phyloP scores from a whole-genome alignment of 2,329 filamentous ascomycete species.

The Alternaria brassicicola region DNA sequence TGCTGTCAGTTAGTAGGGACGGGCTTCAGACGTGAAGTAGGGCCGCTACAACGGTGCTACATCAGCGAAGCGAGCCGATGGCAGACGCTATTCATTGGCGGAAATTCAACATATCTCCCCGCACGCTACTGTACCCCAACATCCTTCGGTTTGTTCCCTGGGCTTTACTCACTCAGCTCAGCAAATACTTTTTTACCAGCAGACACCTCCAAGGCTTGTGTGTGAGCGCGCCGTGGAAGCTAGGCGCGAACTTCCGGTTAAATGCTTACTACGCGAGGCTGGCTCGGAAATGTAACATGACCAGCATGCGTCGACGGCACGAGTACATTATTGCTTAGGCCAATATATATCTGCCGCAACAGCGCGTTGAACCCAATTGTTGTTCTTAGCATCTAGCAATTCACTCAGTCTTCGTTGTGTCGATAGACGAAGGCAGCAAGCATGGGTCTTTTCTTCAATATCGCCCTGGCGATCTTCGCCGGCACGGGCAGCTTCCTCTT shows the following conservation, averaged over 20 bases:
- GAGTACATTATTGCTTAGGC: constrained; percentile 9
- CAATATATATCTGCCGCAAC: constrained; percentile 14
- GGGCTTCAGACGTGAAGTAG: not conserved
- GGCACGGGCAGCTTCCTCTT: constrained; percentile 50
- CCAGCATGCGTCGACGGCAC: constrained; percentile 14
- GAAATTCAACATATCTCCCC: constrained; percentile 27
- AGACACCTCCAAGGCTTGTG: not conserved
- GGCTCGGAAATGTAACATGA: constrained; percentile 12
- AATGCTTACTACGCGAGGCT: constrained; percentile 17
- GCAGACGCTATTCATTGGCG: constrained; percentile 26
- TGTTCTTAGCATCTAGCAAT: not conserved
- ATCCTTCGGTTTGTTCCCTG: constrained; percentile 19
- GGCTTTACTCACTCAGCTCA: constrained; percentile 19
- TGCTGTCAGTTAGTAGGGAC: not conserved
- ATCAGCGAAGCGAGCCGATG: constrained; percentile 2
- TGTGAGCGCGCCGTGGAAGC: constrained; percentile 21
- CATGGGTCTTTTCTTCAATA: constrained; percentile 54
- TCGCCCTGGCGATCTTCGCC: constrained; percentile 52
- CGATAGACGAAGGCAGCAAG: constrained; percentile 1
- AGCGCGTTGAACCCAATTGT: not conserved
- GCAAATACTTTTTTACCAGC: constrained; percentile 12
- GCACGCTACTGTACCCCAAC: constrained; percentile 28
- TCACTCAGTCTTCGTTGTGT: not conserved
- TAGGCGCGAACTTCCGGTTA: constrained; percentile 32
- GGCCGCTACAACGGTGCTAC: constrained; percentile 3